Evolutionary conservation across 1,284 basidiomycete genomes (phyloP), one percentile per base, ranked within the genome.

Genomic region (Sphaerobolus stellatus): DNA sequence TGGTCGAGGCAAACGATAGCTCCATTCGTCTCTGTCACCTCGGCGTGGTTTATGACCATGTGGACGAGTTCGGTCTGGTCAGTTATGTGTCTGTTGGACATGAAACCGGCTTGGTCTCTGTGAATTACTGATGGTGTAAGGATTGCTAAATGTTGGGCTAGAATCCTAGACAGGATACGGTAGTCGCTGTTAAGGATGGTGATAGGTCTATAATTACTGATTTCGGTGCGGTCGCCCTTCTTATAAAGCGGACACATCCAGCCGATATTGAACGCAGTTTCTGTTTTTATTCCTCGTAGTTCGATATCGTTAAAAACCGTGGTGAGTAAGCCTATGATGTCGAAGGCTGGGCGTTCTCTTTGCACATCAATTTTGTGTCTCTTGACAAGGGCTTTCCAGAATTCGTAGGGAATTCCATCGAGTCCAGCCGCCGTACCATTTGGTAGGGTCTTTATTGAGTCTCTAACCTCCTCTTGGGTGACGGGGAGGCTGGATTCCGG

Each of bases 221-320:
- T 7, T n/a, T 38, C 36, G 36, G 36, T 38, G 3, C 5, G 36
- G 7, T 38, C 36, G 22, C 22, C 22, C 22, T 38, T 38, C 36
- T 38, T 38, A 38, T 38, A 38, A 3, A 3, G 3, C n/a, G 36
- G 36, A 22, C 36, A 38, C 36, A 38, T 38, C 66, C 69, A 69
- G 2, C 71, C 71, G 2, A 61, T 51, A 0, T 64, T 50, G 48
- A 71, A 70, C 3, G 50, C 25, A 0, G 62, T 60, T 2, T 48
- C 52, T 14, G 34, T 28, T 11, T 46, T 38, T 3, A 65, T 45
- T 0, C 56, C 54, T 24, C 58, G 11, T 3, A 43, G n/a, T 46
- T 63, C 28, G 13, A 63, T 56, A 20, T 64, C 49, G 22, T 62
- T 54, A 56, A 56, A 53, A 22, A 29, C 16, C 22, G 5, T 38